These are phyloP conservation scores for Przewalskia tangutica DNA, from an alignment of 257 asterid genomes.

Conservation along the genomic window DNA sequence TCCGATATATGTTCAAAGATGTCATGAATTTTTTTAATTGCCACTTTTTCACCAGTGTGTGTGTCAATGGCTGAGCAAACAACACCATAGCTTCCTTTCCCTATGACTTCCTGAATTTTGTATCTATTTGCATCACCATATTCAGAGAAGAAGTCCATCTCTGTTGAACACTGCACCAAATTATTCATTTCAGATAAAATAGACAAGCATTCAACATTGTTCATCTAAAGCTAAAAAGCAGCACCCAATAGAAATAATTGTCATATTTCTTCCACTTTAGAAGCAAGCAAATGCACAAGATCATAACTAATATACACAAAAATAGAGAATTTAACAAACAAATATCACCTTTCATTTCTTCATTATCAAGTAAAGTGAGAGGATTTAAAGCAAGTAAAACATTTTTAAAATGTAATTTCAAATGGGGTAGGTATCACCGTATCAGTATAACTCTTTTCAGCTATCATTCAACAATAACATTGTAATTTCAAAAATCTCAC, in stretches of 20 bases:
- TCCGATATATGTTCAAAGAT: slow-evolving; percentile 83
- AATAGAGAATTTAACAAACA: background rate
- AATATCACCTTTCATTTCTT: background rate
- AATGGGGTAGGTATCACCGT: too few relatives aligned
- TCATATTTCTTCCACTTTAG: background rate
- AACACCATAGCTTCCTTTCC: slow-evolving; percentile 93
- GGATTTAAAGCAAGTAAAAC: background rate
- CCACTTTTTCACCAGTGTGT: slow-evolving; percentile 76
- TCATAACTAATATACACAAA: background rate
- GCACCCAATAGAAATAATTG: background rate
- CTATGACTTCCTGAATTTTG: slow-evolving; percentile 74
- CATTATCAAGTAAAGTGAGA: background rate
- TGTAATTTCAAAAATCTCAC: slow-evolving; percentile 33
- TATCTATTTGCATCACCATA: slow-evolving; percentile 84
- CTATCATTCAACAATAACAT: background rate
- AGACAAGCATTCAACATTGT: background rate
- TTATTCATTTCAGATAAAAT: background rate
- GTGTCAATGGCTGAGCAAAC: slow-evolving; percentile 86
- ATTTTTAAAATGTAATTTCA: too few relatives aligned
- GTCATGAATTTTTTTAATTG: slow-evolving; percentile 81
- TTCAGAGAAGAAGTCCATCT: slow-evolving; percentile 79
- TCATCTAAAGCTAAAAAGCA: background rate
- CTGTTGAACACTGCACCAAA: slow-evolving; percentile 47
- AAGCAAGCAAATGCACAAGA: background rate
- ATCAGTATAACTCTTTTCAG: background rate